phyloP scores from a whole-genome alignment of 2,329 filamentous ascomycete genomes.

The Ophiostoma fasciatum region DNA sequence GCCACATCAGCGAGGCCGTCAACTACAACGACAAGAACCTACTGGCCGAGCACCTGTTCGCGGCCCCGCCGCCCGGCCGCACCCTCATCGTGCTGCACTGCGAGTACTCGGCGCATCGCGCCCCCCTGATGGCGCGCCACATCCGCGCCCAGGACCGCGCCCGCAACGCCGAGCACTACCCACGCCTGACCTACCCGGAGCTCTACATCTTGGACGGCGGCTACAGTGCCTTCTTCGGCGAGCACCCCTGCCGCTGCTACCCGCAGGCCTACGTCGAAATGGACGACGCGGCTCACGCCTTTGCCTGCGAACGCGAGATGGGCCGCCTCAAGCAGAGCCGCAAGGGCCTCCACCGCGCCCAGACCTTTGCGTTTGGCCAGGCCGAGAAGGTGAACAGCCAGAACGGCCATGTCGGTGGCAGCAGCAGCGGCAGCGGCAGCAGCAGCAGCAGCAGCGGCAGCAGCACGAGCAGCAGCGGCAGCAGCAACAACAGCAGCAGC shows the following conservation, averaged over 20 bases:
- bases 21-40: slow-evolving; percentile 97
- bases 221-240: slow-evolving; percentile 81
- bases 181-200: slow-evolving; percentile 83
- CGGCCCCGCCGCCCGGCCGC: slow-evolving; percentile 47
- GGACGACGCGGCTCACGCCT: slow-evolving; percentile 80
- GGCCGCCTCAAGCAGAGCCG: slow-evolving; percentile 77
- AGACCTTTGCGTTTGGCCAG: slow-evolving; percentile 91
- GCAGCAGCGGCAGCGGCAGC: background rate
- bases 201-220: slow-evolving; percentile 95
- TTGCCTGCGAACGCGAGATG: slow-evolving; percentile 87
- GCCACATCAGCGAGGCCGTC: slow-evolving; percentile 82
- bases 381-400: slow-evolving; percentile 24
- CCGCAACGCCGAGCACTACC: slow-evolving; percentile 74
- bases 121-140: slow-evolving; percentile 89
- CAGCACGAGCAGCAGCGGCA: background rate
- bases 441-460: background rate
- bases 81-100: slow-evolving; percentile 89
- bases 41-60: slow-evolving; percentile 65
- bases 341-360: slow-evolving; percentile 70
- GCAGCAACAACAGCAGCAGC: too few relatives aligned
- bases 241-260: slow-evolving; percentile 68
- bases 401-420: background rate
- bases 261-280: slow-evolving; percentile 96
- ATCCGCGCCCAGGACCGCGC: slow-evolving; percentile 80
- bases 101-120: slow-evolving; percentile 94